Evolutionary conservation across 2,329 filamentous ascomycete species (phyloP).

Genomic region (Aspergillus nomiae): DNA sequence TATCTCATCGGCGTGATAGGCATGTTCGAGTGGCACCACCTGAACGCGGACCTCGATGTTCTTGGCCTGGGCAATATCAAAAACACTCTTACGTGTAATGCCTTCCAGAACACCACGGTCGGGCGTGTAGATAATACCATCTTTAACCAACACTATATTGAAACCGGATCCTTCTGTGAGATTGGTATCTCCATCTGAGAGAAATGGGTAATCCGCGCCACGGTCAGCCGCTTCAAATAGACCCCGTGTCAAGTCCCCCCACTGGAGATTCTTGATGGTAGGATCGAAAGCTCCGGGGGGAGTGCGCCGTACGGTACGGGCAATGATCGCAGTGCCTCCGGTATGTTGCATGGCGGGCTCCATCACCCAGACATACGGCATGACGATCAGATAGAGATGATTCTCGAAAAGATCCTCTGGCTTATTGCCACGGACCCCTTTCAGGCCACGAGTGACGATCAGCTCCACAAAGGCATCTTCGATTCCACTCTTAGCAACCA

Average conservation of each 20-base stretch:
- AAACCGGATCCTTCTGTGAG: constrained; percentile 55
- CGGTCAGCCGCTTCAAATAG: constrained; percentile 53
- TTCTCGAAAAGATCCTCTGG: constrained; percentile 38
- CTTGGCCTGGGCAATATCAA: constrained; percentile 43
- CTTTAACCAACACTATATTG: constrained; percentile 52
- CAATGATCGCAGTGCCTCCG: constrained; percentile 48
- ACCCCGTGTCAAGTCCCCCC: constrained; percentile 51
- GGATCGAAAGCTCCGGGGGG: constrained; percentile 54
- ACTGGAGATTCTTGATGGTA: constrained; percentile 56
- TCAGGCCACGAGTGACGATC: constrained; percentile 54
- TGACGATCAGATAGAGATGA: constrained; percentile 53
- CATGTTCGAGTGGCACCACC: constrained; percentile 45
- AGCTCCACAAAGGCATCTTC: constrained; percentile 54
- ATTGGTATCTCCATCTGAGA: constrained; percentile 54
- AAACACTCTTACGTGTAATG: constrained; percentile 52
- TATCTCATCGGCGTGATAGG: constrained; percentile 51
- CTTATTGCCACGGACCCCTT: constrained; percentile 41
- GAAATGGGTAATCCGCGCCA: constrained; percentile 51
- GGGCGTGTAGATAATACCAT: constrained; percentile 49
- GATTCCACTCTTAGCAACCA: constrained; percentile 52
- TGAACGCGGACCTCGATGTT: constrained; percentile 43
- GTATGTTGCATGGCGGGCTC: constrained; percentile 44
- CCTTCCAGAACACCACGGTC: constrained; percentile 53
- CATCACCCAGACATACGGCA: constrained; percentile 56
- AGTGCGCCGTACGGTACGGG: constrained; percentile 48